phyloP scores from a whole-genome alignment of 192 early-diverging fungal genomes.

The Obelidium mucronatum region DNA sequence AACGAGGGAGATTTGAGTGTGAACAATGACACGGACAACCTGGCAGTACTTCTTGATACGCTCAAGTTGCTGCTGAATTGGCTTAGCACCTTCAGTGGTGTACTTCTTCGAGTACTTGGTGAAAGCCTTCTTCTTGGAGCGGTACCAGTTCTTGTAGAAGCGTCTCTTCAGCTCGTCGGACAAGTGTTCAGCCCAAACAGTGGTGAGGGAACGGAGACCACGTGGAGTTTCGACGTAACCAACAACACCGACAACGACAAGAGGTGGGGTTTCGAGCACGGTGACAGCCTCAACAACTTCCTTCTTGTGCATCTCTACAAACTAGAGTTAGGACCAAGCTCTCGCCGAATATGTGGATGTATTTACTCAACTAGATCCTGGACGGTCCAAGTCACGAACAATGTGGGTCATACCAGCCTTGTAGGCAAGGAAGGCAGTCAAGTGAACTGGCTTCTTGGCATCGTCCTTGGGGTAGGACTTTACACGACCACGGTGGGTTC shows the following conservation, averaged over 20 bases:
- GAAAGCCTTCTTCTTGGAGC: constrained; percentile 99
- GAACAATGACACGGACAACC: constrained; percentile 95
- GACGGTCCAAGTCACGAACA: constrained; percentile 98
- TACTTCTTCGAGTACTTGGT: constrained; percentile 99
- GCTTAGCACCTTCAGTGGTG: constrained; percentile 76
- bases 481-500: constrained; percentile 91
- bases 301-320: constrained; percentile 99
- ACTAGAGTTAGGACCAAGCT: too few relatives aligned
- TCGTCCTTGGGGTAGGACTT: constrained; percentile 99
- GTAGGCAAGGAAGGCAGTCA: constrained; percentile 99
- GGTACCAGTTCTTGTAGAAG: constrained; percentile 99
- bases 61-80: constrained; percentile 91
- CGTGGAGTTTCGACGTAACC: constrained; percentile 99
- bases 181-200: constrained; percentile 99
- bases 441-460: constrained; percentile 90
- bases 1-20: constrained; percentile 97
- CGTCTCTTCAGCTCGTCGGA: constrained; percentile 97
- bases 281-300: constrained; percentile 99
- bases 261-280: constrained; percentile 96
- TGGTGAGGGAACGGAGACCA: constrained; percentile 97
- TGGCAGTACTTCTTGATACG: constrained; percentile 99
- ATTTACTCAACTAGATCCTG: too few relatives aligned
- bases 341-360: too few relatives aligned
- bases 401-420: constrained; percentile 99
- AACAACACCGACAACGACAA: constrained; percentile 98